phyloP scores from a whole-genome alignment of 1,284 basidiomycete species.

The Cystobasidium pallidum region DNA sequence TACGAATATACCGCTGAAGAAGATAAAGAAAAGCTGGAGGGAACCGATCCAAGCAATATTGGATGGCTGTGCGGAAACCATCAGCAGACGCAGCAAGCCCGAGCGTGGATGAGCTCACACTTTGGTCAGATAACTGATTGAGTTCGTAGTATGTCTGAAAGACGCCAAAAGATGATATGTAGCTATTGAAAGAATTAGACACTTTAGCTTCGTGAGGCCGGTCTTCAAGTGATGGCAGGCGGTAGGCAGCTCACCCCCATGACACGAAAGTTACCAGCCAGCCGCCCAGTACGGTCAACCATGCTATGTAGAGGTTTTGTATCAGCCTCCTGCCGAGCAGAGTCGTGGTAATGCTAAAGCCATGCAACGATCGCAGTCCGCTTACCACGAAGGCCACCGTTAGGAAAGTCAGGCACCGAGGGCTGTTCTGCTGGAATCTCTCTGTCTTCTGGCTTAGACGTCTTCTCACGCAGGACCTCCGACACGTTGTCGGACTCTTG shows the following conservation, averaged over 20 bases:
- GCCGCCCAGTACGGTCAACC: constrained; percentile 23
- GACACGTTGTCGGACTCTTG: not conserved
- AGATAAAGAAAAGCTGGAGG: constrained; percentile 38
- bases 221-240: not conserved
- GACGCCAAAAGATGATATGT: constrained; percentile 42
- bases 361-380: not conserved
- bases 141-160: constrained; percentile 36
- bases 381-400: constrained; percentile 38
- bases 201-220: not conserved
- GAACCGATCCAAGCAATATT: constrained; percentile 40
- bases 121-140: constrained; percentile 36
- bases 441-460: not conserved
- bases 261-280: constrained; percentile 23
- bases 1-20: constrained; percentile 35
- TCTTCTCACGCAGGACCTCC: not conserved
- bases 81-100: not conserved
- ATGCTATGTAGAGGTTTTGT: constrained; percentile 1
- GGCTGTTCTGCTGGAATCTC: not conserved
- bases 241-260: constrained; percentile 12
- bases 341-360: not conserved
- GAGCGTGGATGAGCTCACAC: not conserved
- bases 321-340: not conserved
- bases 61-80: not conserved
- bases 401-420: constrained; percentile 18
- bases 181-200: constrained; percentile 8